Evolutionary conservation across 2,329 filamentous ascomycete species (phyloP).

Genomic region (Amesomyces nigricolor): DNA sequence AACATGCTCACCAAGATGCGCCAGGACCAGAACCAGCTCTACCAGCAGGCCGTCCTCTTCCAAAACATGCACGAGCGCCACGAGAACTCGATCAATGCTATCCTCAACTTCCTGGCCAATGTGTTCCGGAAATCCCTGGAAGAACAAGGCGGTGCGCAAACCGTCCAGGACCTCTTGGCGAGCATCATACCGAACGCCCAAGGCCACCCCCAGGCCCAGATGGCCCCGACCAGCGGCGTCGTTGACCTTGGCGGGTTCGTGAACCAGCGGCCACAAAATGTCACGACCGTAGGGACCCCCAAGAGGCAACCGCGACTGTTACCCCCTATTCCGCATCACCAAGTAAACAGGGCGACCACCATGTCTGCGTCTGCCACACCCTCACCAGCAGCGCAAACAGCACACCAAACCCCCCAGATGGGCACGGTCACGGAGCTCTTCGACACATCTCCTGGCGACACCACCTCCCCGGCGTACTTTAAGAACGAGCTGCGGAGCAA

Average conservation of each 20-base stretch:
- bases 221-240: conserved; percentile 50
- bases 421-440: conserved; percentile 57
- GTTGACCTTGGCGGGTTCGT: conserved; percentile 58
- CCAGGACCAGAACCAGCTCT: conserved; percentile 80
- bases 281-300: conserved; percentile 37
- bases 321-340: conserved; percentile 46
- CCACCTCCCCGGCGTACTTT: conserved; percentile 43
- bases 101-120: conserved; percentile 91
- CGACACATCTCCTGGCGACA: conserved; percentile 46
- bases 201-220: conserved; percentile 35
- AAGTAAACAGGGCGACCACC: conserved; percentile 26
- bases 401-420: conserved; percentile 40
- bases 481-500: conserved; percentile 53
- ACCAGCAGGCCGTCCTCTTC: conserved; percentile 81
- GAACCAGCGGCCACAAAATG: conserved; percentile 40
- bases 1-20: conserved; percentile 74
- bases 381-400: conserved; percentile 28
- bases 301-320: conserved; percentile 51
- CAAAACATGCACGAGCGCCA: conserved; percentile 92
- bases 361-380: conserved; percentile 30
- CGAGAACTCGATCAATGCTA: conserved; percentile 98
- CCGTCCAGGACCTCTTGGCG: conserved; percentile 78
- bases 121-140: conserved; percentile 93
- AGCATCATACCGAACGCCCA: conserved; percentile 57
- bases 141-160: conserved; percentile 68